These are phyloP conservation scores for Dysphania ambrosioides DNA, from an alignment of 148 eudicot species.

Conservation along the genomic window DNA sequence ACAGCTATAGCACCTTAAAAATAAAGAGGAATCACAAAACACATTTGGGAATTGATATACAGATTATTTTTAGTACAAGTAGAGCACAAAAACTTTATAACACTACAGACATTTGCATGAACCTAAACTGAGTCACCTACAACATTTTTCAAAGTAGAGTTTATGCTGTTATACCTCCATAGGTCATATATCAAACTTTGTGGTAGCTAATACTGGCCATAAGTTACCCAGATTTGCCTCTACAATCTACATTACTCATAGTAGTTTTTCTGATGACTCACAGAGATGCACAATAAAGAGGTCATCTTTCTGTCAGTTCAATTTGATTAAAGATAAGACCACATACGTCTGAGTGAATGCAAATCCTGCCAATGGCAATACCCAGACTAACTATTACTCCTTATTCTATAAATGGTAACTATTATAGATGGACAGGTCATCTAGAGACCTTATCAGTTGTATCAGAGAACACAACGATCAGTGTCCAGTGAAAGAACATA, in stretches of 20 bases:
- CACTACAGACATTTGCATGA: background rate
- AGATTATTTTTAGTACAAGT: background rate
- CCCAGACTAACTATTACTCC: background rate
- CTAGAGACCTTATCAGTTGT: background rate
- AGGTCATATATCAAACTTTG: background rate
- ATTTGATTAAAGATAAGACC: constrained; percentile 3
- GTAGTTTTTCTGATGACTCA: background rate
- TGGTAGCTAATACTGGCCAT: background rate
- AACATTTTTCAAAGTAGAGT: background rate
- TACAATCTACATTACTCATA: background rate
- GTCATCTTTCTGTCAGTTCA: background rate
- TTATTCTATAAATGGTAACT: too few relatives aligned
- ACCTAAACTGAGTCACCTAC: background rate
- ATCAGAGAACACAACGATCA: background rate
- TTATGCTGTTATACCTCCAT: background rate
- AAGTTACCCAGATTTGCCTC: background rate
- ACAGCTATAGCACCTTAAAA: background rate
- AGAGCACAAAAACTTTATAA: background rate
- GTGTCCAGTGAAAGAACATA: background rate
- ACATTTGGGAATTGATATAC: background rate
- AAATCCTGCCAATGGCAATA: background rate
- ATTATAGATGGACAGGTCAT: background rate
- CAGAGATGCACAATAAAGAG: background rate
- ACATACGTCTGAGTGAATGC: background rate
- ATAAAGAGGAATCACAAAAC: background rate